Evolutionary conservation across 257 asterid genomes (phyloP).

Genomic region (Penstemon barbatus): DNA sequence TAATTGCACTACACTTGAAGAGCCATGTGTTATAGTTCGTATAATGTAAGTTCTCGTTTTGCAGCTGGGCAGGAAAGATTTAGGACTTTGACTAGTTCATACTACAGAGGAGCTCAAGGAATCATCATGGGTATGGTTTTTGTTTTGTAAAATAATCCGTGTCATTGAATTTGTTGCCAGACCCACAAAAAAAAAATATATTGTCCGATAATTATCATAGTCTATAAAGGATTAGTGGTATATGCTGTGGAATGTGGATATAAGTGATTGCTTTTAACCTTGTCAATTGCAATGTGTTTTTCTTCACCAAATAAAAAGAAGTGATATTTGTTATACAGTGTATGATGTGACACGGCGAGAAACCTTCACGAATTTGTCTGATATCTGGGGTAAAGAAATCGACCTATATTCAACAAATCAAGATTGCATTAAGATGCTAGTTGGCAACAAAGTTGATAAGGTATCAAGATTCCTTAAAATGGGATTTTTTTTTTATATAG

Average conservation of each 20-base stretch:
- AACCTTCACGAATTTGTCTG: conserved; percentile 81
- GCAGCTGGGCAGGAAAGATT: conserved; percentile 81
- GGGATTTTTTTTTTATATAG: neutral
- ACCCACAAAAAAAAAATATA: neutral
- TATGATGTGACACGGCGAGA: conserved; percentile 91
- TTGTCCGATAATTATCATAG: no score
- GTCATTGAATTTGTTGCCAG: neutral
- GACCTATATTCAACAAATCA: conserved; percentile 86
- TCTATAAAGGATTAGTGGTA: neutral
- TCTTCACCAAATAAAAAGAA: conserved; percentile 1
- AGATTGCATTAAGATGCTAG: conserved; percentile 95
- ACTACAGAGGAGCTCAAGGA: conserved; percentile 80
- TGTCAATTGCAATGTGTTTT: conserved; percentile 15
- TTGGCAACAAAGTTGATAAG: conserved; percentile 94
- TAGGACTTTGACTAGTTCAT: conserved; percentile 72
- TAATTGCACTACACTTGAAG: neutral
- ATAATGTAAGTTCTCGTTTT: conserved; percentile 19
- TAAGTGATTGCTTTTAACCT: neutral
- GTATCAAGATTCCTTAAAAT: conserved; percentile 35
- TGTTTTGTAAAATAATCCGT: neutral
- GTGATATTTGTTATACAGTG: conserved; percentile 42
- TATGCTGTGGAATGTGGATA: no score
- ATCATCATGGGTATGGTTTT: conserved; percentile 56
- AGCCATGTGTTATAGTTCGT: neutral
- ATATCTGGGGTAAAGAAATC: conserved; percentile 89